phyloP scores from a whole-genome alignment of 2,329 filamentous ascomycete species.

The Botryotinia narcissicola region DNA sequence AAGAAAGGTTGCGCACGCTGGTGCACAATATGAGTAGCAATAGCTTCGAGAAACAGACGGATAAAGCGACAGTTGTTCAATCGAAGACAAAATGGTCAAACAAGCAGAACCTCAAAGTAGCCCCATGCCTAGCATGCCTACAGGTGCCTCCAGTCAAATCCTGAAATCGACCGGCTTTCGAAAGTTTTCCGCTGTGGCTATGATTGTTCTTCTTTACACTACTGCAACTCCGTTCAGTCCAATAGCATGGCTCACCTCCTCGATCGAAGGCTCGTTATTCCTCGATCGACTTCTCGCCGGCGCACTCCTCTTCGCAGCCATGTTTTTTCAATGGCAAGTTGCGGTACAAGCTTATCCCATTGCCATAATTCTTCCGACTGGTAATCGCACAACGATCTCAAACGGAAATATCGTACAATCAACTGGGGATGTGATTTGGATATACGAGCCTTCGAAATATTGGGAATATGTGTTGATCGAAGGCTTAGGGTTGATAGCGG shows the following conservation, averaged over 20 bases:
- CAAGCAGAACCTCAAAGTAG: slow-evolving; percentile 13
- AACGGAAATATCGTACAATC: slow-evolving; percentile 6
- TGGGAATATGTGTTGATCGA: slow-evolving; percentile 25
- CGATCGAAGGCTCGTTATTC: slow-evolving; percentile 22
- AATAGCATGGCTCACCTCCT: slow-evolving; percentile 26
- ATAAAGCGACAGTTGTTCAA: neutral
- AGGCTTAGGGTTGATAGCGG: slow-evolving; percentile 19
- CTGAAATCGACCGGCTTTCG: slow-evolving; percentile 12
- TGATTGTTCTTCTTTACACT: slow-evolving; percentile 24
- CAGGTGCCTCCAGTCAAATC: neutral
- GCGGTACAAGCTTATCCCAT: slow-evolving; percentile 24
- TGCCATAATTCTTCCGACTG: slow-evolving; percentile 7
- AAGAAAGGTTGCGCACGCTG: neutral
- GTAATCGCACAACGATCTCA: neutral
- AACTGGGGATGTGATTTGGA: slow-evolving; percentile 17
- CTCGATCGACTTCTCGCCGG: slow-evolving; percentile 28
- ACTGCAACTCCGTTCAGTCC: slow-evolving; percentile 29
- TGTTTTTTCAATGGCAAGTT: slow-evolving; percentile 30
- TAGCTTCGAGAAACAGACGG: neutral
- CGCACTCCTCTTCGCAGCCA: slow-evolving; percentile 25
- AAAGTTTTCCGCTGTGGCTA: slow-evolving; percentile 1
- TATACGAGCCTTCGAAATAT: slow-evolving; percentile 28
- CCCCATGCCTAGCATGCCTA: slow-evolving; percentile 13
- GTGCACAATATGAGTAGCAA: neutral
- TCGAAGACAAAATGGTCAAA: slow-evolving; percentile 10